Percentiles rank a stretch among this genome's conserved stretches.
These are phyloP conservation scores for Sclerotinia glacialis DNA, from an alignment of 2,329 filamentous ascomycete genomes.

Conservation along the genomic window DNA sequence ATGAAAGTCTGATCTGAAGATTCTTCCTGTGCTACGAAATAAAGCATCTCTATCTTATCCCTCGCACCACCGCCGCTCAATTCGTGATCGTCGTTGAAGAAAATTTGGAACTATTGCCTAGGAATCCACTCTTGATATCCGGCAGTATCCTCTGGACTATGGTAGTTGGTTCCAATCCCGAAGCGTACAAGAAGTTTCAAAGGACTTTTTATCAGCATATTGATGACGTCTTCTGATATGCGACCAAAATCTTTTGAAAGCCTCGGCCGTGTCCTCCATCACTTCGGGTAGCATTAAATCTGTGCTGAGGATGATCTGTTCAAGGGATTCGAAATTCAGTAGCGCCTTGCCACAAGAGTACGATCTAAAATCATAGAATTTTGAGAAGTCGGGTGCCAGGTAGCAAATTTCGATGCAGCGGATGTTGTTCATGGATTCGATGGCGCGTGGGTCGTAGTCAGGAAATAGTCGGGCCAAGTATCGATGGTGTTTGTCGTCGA, in stretches of 20 bases:
- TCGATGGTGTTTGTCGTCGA: neutral
- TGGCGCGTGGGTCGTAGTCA: neutral
- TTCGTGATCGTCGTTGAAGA: neutral
- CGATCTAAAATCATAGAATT: neutral
- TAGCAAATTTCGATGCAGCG: neutral
- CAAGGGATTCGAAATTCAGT: neutral
- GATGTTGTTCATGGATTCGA: neutral
- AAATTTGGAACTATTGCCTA: neutral
- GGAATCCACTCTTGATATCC: neutral
- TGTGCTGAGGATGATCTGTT: neutral
- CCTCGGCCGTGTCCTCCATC: too few species aligned
- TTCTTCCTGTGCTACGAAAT: neutral
- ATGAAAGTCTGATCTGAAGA: neutral
- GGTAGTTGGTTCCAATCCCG: neutral
- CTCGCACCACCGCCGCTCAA: neutral
- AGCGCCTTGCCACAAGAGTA: neutral
- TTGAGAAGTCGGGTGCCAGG: fast-evolving
- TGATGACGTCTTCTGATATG: too few species aligned
- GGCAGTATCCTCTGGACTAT: neutral
- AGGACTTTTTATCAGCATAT: too few species aligned
- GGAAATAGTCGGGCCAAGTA: neutral
- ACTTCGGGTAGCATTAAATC: too few species aligned
- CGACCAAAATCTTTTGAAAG: too few species aligned
- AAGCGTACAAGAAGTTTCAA: too few species aligned
- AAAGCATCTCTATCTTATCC: neutral